Conservation (phyloP, 208 protist species). For the Crithidia bombi region DNA sequence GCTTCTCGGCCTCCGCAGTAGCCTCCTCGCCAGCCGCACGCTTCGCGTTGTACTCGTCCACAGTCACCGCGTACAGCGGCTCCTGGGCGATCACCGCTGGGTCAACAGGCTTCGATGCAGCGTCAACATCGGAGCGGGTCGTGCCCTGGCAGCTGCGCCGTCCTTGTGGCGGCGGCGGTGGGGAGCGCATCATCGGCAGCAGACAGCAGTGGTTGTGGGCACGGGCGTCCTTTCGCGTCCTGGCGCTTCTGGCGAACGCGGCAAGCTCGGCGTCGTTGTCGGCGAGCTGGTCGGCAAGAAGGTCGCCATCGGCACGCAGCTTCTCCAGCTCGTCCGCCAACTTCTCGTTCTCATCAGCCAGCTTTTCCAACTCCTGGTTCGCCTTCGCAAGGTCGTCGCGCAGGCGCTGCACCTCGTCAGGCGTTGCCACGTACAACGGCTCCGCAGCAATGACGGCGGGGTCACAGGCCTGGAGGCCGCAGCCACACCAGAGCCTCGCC, state of each 20-base stretch:
- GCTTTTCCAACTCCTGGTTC: not conserved
- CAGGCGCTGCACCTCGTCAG: conserved; percentile 11
- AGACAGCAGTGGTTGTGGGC: conserved; percentile 11
- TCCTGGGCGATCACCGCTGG: conserved; percentile 1
- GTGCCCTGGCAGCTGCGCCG: conserved; percentile 8
- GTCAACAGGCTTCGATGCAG: conserved; percentile 4
- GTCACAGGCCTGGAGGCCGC: conserved; percentile 8
- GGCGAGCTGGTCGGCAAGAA: conserved; percentile 19
- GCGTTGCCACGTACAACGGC: conserved; percentile 22
- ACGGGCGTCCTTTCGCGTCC: conserved; percentile 12
- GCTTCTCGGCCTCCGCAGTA: not conserved
- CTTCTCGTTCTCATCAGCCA: conserved; percentile 1
- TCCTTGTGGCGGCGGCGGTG: not conserved
- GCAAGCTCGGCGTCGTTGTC: conserved; percentile 13
- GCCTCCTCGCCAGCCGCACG: conserved; percentile 2
- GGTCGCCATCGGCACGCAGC: conserved; percentile 1
- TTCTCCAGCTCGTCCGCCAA: conserved; percentile 3
- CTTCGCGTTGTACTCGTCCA: conserved; percentile 17
- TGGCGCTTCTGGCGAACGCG: conserved; percentile 12
- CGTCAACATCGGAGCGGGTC: conserved; percentile 4
- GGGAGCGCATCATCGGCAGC: conserved; percentile 6
- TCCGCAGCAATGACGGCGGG: conserved; percentile 19
- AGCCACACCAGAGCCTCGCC: not conserved
- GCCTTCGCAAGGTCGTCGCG: conserved; percentile 4
- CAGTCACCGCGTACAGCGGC: conserved; percentile 5